These are phyloP conservation scores for Talaromyces wortmannii DNA, from an alignment of 495 filamentous ascomycete species.

Conservation along the genomic window DNA sequence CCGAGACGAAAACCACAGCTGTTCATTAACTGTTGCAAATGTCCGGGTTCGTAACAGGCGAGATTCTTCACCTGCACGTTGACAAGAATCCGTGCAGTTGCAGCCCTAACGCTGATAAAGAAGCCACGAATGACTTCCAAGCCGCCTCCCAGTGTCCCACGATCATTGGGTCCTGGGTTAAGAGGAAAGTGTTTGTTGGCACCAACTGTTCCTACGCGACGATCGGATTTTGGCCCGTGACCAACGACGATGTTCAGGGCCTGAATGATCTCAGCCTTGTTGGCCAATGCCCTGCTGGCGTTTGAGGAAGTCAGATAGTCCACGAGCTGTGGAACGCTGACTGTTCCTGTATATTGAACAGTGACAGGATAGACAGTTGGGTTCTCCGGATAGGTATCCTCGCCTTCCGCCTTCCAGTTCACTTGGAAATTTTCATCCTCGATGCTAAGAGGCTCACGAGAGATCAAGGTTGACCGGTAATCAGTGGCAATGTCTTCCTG, in stretches of 20 bases:
- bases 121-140: constrained; percentile 55
- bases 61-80: constrained; percentile 49
- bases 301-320: constrained; percentile 46
- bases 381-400: constrained; percentile 30
- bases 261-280: constrained; percentile 34
- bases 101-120: constrained; percentile 59
- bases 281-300: constrained; percentile 25
- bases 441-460: constrained; percentile 23
- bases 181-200: constrained; percentile 36
- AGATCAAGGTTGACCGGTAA: constrained; percentile 46
- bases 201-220: constrained; percentile 23
- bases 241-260: constrained; percentile 49
- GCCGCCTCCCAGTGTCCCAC: constrained; percentile 25
- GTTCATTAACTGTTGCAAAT: constrained; percentile 18
- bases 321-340: constrained; percentile 43
- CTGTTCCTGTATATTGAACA: constrained; percentile 28
- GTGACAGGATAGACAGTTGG: constrained; percentile 39
- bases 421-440: constrained; percentile 1
- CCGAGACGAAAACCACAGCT: background rate
- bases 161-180: constrained; percentile 15
- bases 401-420: constrained; percentile 28
- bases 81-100: constrained; percentile 55
- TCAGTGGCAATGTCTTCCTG: constrained; percentile 46
- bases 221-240: constrained; percentile 28
- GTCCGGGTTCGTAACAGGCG: constrained; percentile 30